These are phyloP conservation scores for Penicillium vulpinum DNA, from an alignment of 2,329 filamentous ascomycete species.

Conservation along the genomic window DNA sequence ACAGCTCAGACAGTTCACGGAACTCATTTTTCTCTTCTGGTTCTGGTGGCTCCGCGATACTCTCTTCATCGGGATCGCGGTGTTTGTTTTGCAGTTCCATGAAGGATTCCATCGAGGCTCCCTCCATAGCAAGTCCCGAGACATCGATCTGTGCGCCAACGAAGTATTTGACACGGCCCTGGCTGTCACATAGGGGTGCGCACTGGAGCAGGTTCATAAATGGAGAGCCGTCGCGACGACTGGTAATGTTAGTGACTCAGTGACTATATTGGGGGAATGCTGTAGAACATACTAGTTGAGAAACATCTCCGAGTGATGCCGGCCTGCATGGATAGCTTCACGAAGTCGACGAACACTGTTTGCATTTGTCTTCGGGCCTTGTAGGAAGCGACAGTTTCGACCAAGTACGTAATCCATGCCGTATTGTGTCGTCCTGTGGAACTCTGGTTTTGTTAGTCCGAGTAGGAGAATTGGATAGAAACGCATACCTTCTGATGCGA, in stretches of 20 bases:
- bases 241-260: slow-evolving; percentile 25
- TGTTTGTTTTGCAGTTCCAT: slow-evolving; percentile 47
- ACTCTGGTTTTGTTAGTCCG: slow-evolving; percentile 52
- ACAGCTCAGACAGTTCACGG: slow-evolving; percentile 66
- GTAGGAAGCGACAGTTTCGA: slow-evolving; percentile 75
- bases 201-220: slow-evolving; percentile 77
- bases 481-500: slow-evolving; percentile 67
- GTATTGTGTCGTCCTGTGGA: slow-evolving; percentile 72
- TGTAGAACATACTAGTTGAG: slow-evolving; percentile 65
- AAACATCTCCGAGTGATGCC: slow-evolving; percentile 71
- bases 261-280: too few relatives aligned
- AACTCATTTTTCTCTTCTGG: slow-evolving; percentile 60
- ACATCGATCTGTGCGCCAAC: slow-evolving; percentile 74
- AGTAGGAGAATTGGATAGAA: not conserved
- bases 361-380: slow-evolving; percentile 69
- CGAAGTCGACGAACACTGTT: slow-evolving; percentile 63
- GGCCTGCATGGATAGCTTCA: slow-evolving; percentile 61
- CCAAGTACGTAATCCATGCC: slow-evolving; percentile 72
- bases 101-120: slow-evolving; percentile 64
- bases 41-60: slow-evolving; percentile 29
- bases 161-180: slow-evolving; percentile 66
- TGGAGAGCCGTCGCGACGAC: slow-evolving; percentile 70
- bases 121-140: slow-evolving; percentile 66
- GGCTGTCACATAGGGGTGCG: slow-evolving; percentile 68
- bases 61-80: slow-evolving; percentile 27